Evolutionary conservation across 2,329 filamentous ascomycete genomes (phyloP), one percentile per base, ranked within the genome.

Genomic region (Pseudodiploospora longispora): DNA sequence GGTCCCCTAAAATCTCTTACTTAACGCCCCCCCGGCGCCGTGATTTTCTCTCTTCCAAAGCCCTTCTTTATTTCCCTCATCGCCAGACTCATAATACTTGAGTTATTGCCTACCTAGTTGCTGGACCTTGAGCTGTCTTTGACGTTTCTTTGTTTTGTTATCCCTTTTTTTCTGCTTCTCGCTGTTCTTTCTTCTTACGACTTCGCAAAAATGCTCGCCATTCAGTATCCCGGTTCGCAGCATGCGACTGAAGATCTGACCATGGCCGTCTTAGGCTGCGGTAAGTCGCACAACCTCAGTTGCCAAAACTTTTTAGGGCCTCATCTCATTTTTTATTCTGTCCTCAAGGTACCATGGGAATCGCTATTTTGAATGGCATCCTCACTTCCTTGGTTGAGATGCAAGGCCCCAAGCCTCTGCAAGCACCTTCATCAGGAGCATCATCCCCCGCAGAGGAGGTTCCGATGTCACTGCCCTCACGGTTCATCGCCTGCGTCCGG

Each of bases 401-500:
- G 60, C 70, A 70, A 43, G 68, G 62, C 27, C 66, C 66, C 41
- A 66, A 65, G 51, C 73, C 64, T 52, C 67, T 69, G 39, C 69
- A 69, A 57, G 64, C 59, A 41, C 67, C 57, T 30, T 52, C 63
- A 31, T 67, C 71, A 3, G 64, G 69, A 47, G 59, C 63, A 4
- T 67, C 70, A 19, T 70, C 67, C 4, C 70, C 70, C 2, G 55
- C 58, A 39, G 68, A 74, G 35, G 71, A 74, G 43, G 53, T 75
- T 6, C 78, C 81, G 10, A 54, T 68, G 6, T 71, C 75, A 43
- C 74, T 87, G 32, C 87, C 88, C 6, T 78, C 78, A 8, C 78
- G 75, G 55, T 94, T 94, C 74, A 82, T 91, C 56, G 87, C 87
- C 50, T 91, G 86, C 63, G 85, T 94, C 44, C 78, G 82, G 44